Evolutionary conservation across 352 stramenopile genomes (phyloP), one percentile per base, ranked within the genome.

Genomic region (Globisporangium uncinulatum): DNA sequence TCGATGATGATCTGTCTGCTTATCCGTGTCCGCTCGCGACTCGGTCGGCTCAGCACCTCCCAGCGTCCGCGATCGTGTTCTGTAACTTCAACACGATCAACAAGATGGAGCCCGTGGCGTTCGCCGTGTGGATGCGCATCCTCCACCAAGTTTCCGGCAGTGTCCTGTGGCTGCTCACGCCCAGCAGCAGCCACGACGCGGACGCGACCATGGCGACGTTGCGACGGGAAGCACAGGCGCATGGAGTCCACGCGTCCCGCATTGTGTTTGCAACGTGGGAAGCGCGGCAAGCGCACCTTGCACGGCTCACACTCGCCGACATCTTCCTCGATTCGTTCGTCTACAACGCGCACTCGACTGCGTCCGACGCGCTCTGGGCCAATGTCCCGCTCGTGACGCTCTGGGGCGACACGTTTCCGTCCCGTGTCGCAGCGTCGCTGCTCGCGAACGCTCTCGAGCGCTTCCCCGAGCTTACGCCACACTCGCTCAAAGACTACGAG

Each of bases 321-420:
- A 20, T 98, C 4, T 98, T 98, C 52, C 65, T 98, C n/a, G 96
- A 99, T 63, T 97, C 93, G 14, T 83, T 97, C 45, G 68, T 95
- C 8, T 99, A 98, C 73, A 97, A 94, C 44, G 95, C 95, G n/a
- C 96, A 98, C 63, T 98, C 94, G 13, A 97, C 96, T 2, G 95
- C 92, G 15, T 76, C 82, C 17, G 95, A 98, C 57, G 83, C 85
- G 19, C 70, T 98, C 0, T 97, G 80, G 73, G 73, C 84, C 1
- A 79, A 87, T 50, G 70, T 98, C 8, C 94, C 95, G 1, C 73
- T 98, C 39, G 68, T 98, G 21, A 96, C 92, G 13, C 51, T 96
- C 29, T 83, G 86, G 71, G 81, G 86, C 15, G 65, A 89, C 19
- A 65, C 69, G 0, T 94, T 96, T 37, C 73, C 80, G 1, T 87